Base-by-base conservation (phyloP, 108 stramenopile species). In the Skeletonema menzelii region DNA sequence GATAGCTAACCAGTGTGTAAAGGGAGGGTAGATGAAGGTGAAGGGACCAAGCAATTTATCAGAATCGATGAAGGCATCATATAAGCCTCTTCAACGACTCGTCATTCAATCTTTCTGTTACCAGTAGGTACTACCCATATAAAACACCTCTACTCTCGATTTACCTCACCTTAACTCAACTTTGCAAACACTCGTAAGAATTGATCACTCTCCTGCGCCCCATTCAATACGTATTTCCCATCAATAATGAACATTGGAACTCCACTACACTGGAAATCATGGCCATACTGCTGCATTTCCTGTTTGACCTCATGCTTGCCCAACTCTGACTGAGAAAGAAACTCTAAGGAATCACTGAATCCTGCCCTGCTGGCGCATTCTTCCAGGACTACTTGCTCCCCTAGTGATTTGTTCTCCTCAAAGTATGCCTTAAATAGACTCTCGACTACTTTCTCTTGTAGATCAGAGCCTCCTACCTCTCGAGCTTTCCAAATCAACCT, bases 241-340 rank as follows among this genome's bases (percentile, higher is more conserved):
- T 82, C 73, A 14, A 82, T 58, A 53, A 82, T 67, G 22, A 82
- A 82, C 76, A 82, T 77, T 13, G 80, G 80, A 27, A 82, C 80
- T 44, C 80, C 80, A 27, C 59, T 59, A 42, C 80, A 82, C 37
- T 77, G 65, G 59, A 65, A 82, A 11, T 56, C 42, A 38, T 63
- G 69, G 1, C 76, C 80, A 73, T 59, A 82, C 1, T 69, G 71
- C 38, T 72, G 22, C 65, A 70, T 77, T 44, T 82, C 80, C 30
- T 56, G 53, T 17, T 17, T 22, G 15, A 82, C 80, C 63, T 77
- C 80, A 8, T 59, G 13, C 13, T 27, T 37, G 8, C 80, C 80
- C 61, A 77, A 53, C 12, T 65, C 37, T 37, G 44, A 27, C 12
- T 56, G 61, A 8, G 59, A 70, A 12, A 74, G 27, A 42, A 77